Percentiles rank a stretch among this genome's conserved stretches.
phyloP scores from a whole-genome alignment of 2,329 filamentous ascomycete species.

The Aspergillus sp. region DNA sequence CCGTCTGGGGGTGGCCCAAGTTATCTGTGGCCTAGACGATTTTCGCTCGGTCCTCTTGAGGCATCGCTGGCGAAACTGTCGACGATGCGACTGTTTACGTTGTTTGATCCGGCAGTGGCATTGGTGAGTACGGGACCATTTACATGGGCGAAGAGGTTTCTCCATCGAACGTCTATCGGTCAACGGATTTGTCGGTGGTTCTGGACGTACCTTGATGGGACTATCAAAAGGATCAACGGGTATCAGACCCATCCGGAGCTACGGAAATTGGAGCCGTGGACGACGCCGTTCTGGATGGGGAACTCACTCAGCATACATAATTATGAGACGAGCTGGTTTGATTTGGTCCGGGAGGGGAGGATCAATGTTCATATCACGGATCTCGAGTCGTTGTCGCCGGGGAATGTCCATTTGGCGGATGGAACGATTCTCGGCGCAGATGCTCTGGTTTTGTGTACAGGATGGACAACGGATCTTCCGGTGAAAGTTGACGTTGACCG shows the following conservation, averaged over 20 bases:
- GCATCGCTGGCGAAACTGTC: constrained; percentile 11
- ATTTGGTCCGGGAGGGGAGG: constrained; percentile 54
- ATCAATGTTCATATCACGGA: constrained; percentile 58
- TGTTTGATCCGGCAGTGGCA: constrained; percentile 72
- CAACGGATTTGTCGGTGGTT: constrained; percentile 43
- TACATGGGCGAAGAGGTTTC: not conserved
- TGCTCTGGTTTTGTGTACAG: constrained; percentile 56
- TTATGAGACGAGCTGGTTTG: constrained; percentile 58
- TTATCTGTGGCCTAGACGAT: constrained; percentile 64
- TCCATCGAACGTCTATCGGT: not conserved
- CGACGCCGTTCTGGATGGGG: constrained; percentile 52
- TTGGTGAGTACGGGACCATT: constrained; percentile 46
- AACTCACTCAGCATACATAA: constrained; percentile 61
- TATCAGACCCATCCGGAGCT: constrained; percentile 45
- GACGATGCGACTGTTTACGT: constrained; percentile 64
- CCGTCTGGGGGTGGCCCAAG: constrained; percentile 58
- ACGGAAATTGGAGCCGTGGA: constrained; percentile 44
- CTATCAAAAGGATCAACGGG: constrained; percentile 48
- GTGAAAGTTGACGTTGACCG: not conserved
- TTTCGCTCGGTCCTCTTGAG: constrained; percentile 42
- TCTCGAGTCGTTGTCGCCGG: constrained; percentile 49
- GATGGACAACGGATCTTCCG: constrained; percentile 47
- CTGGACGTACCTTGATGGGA: constrained; percentile 53
- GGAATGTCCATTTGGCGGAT: constrained; percentile 50
- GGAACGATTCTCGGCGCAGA: constrained; percentile 51